Evolutionary conservation across 192 early-diverging fungal species (phyloP), one percentile per base, ranked within the genome.

Genomic region (Allomyces javanicus): DNA sequence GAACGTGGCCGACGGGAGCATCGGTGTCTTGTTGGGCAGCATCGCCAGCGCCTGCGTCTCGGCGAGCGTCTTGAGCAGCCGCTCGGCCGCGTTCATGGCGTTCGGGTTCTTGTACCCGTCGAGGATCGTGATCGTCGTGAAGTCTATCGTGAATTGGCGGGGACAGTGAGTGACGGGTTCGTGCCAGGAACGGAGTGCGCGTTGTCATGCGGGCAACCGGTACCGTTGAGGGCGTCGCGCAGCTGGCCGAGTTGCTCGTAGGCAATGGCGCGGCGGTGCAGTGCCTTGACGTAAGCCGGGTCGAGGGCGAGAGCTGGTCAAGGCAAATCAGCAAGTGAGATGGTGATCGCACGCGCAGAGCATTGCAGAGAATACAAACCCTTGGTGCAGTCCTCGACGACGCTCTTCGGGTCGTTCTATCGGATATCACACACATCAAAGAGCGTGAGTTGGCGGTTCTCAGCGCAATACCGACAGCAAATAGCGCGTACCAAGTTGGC

Each of bases 91-190:
- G 43, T 78, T 73, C 14, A 89, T 77, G 12, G 88, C 85, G 62
- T 78, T 68, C 40, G 87, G 86, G 76, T 94, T 95, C 64, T 87
- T 89, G 79, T 96, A 97, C 55, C 89, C 88, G 64, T 95, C 94
- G 11, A 99, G 78, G 69, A 97, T 93, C 72, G 93, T 96, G 11
- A 91, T 84, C 0, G 87, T 87, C 7, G 91, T 95, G 66, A 86
- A 94, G 72, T 96, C 91, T 78, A 27, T 27, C n/a, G 9, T 19
- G 9, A 50, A 0, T 25, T 44, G 22, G 45, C n/a, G 26, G 61
- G 22, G 55, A 45, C 19, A 24, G 63, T 63, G 43, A 72, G 25
- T 44, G 9, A 22, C 10, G 40, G 24, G 23, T 25, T 22, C n/a
- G 43, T 9, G 4, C n/a, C 68, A 72, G 50, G 21, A 72, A 10